phyloP scores from a whole-genome alignment of 257 asterid species.

The Ilex aquifolium region DNA sequence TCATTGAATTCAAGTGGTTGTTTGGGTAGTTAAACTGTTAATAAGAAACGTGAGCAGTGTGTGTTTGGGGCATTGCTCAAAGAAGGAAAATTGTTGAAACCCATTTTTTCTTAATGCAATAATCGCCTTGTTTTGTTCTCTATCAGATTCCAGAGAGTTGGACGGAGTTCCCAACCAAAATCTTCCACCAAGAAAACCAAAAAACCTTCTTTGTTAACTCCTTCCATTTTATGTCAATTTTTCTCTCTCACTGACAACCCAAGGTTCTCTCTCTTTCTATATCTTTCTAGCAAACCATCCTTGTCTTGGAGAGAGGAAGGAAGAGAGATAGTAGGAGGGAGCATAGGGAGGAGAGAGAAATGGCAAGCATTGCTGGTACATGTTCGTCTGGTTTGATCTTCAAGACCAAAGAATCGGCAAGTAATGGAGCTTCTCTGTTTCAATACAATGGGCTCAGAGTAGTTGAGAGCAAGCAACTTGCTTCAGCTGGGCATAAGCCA shows the following conservation, averaged over 20 bases:
- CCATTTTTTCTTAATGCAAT: too few relatives aligned
- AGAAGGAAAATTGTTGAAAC: too few relatives aligned
- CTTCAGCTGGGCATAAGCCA: slow-evolving; percentile 15
- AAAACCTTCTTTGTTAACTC: slow-evolving; percentile 31
- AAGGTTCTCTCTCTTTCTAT: neutral
- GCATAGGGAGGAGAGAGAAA: slow-evolving; percentile 8
- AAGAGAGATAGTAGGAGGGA: neutral
- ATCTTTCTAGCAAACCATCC: slow-evolving; percentile 5
- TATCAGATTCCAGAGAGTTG: neutral
- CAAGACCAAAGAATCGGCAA: slow-evolving; percentile 27
- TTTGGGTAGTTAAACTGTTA: too few relatives aligned
- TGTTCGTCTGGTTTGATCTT: slow-evolving; percentile 38
- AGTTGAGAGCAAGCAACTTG: slow-evolving; percentile 23
- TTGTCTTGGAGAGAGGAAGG: neutral
- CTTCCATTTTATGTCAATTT: slow-evolving; percentile 15
- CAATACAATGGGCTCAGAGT: slow-evolving; percentile 44
- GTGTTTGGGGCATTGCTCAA: too few relatives aligned
- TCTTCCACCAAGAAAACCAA: slow-evolving; percentile 5
- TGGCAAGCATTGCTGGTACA: slow-evolving; percentile 41
- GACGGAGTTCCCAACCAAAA: slow-evolving; percentile 36
- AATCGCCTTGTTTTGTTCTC: too few relatives aligned
- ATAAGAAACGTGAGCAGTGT: too few relatives aligned
- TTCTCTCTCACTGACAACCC: neutral
- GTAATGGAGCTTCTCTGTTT: slow-evolving; percentile 29
- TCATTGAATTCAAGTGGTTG: too few relatives aligned